phyloP scores from a whole-genome alignment of 441 rosid species.

The Croton laevigatus region DNA sequence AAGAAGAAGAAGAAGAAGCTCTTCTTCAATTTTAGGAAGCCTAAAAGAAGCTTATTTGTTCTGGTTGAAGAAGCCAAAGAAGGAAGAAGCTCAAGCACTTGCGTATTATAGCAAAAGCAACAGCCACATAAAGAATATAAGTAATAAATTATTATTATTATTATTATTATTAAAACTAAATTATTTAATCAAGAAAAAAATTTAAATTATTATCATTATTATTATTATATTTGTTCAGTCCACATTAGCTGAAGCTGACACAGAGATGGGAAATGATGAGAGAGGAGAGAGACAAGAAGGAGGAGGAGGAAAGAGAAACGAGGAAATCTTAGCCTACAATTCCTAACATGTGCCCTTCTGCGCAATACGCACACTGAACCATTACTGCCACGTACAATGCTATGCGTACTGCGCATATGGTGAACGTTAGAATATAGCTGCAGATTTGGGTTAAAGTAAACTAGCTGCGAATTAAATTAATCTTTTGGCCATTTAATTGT shows the following conservation, averaged over 20 bases:
- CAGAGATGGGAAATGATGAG: constrained; percentile 5
- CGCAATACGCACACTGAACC: constrained; percentile 6
- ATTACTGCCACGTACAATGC: constrained; percentile 2
- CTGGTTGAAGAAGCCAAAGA: neutral
- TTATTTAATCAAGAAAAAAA: neutral
- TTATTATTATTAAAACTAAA: neutral
- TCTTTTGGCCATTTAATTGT: too few species aligned
- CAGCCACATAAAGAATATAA: neutral
- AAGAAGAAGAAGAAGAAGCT: too few species aligned
- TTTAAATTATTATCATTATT: neutral
- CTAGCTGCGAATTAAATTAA: neutral
- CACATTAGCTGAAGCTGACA: constrained; percentile 22
- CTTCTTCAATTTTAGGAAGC: neutral
- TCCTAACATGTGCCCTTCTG: constrained; percentile 8
- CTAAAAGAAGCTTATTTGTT: neutral
- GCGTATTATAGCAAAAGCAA: constrained; percentile 20
- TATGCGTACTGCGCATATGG: constrained; percentile 9
- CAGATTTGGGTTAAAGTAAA: neutral
- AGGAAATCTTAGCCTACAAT: neutral
- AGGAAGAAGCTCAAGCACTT: constrained; percentile 2
- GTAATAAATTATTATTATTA: neutral
- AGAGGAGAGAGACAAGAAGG: neutral
- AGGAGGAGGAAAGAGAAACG: neutral
- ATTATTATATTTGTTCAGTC: neutral
- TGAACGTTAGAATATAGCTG: neutral